Conservation (phyloP, 192 early-diverging fungal genomes). For the Backusella morwellensis region DNA sequence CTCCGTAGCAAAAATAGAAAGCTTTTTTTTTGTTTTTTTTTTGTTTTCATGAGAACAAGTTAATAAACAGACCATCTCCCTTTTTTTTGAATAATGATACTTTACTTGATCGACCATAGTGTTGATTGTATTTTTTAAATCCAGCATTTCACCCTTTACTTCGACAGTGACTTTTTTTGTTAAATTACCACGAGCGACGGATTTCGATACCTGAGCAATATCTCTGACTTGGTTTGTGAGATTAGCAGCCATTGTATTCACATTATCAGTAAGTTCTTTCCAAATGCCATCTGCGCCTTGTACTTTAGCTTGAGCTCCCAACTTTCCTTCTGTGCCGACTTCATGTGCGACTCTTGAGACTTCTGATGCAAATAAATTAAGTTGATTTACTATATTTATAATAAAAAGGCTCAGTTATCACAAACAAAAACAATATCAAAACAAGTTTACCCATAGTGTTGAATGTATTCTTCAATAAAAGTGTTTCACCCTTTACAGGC, state of each 20-base stretch:
- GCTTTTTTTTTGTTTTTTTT: slow-evolving; percentile 4
- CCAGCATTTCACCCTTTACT: slow-evolving; percentile 55
- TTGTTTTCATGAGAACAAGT: background rate
- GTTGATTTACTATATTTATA: slow-evolving; percentile 44
- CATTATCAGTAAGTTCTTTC: slow-evolving; percentile 64
- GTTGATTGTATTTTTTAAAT: slow-evolving; percentile 53
- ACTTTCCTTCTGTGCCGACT: slow-evolving; percentile 62
- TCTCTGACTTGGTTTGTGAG: slow-evolving; percentile 62
- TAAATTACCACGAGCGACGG: slow-evolving; percentile 53
- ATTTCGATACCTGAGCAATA: slow-evolving; percentile 60
- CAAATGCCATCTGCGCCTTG: slow-evolving; percentile 60
- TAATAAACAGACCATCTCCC: background rate
- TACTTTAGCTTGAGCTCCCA: slow-evolving; percentile 63
- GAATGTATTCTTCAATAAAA: slow-evolving; percentile 69
- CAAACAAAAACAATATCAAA: background rate
- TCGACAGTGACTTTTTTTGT: slow-evolving; percentile 58
- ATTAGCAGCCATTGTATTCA: slow-evolving; percentile 65
- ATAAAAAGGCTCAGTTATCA: background rate
- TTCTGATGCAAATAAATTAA: slow-evolving; percentile 52
- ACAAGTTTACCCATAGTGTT: slow-evolving; percentile 67
- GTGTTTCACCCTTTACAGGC: slow-evolving; percentile 69
- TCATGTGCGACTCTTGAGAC: slow-evolving; percentile 67
- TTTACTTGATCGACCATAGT: slow-evolving; percentile 58
- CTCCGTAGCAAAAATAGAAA: slow-evolving; percentile 49
- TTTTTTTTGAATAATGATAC: slow-evolving; percentile 11